Evolutionary conservation across 768 basidiomycete genomes (phyloP), one percentile per base, ranked within the genome.

Genomic region (Lentinula sp.): DNA sequence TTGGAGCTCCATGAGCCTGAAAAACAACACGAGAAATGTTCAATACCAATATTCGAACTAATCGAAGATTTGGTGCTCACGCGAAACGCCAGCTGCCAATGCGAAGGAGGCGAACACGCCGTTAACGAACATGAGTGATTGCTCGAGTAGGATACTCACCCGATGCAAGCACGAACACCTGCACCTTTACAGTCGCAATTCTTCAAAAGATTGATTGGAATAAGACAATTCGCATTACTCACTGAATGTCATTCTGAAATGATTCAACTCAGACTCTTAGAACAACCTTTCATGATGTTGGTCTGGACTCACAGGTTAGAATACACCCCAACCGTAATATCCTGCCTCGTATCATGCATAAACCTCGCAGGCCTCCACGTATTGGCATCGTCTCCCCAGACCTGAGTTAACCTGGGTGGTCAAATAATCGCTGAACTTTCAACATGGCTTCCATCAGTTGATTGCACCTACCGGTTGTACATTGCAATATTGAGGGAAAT

Each of bases 1-100:
- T 62, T 80, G 79, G 32, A 77, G 63, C 65, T 80, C 78, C 49
- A 69, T 63, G 0, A 76, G 28, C 5, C 69, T 71, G 58, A 11
- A 37, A 48, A 21, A 3, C 46, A 43, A 13, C 13, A 43, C 9
- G 42, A 13, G 3, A 28, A 28, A 28, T 28, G 28, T 15, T 46
- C 7, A 10, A 46, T 3, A 9, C 16, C 39, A 15, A 23, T 13
- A 35, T 15, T 51, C n/a, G 28, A 13, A 32, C 8, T 10, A 4
- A 13, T 56, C 7, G 8, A 42, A 7, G 18, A 4, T 8, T 13
- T 16, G 50, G 13, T 16, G 54, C 48, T 46, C 16, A 59, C 58
- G 58, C 58, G 32, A 59, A 59, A n/a, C 58, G 58, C 58, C 58
- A 59, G 7, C 46, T 48, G n/a, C 7, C 46, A 39, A 28, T 28